A percentile compares a stretch with the other conserved stretches of the same genome.
These are phyloP conservation scores for Kewa caespitosa DNA, from an alignment of 179 eudicot genomes.

Conservation along the genomic window DNA sequence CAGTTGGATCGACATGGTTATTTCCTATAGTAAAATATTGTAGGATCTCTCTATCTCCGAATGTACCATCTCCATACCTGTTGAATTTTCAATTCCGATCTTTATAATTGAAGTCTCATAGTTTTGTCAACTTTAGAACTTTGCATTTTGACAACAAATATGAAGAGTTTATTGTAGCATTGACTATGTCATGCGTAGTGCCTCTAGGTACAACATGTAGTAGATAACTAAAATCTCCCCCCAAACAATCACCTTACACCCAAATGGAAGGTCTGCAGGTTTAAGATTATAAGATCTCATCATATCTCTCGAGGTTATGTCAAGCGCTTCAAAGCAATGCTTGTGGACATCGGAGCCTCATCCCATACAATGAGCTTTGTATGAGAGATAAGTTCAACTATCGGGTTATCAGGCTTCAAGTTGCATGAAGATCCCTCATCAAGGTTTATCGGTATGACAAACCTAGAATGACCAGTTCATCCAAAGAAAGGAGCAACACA, in stretches of 20 bases:
- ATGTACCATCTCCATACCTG: too few species aligned
- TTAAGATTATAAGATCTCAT: neutral
- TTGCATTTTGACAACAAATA: neutral
- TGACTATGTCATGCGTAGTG: neutral
- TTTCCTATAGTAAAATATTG: too few species aligned
- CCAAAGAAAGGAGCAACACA: too few species aligned
- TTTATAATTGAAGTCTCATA: neutral
- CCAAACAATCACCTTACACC: neutral
- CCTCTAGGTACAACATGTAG: conserved; percentile 4
- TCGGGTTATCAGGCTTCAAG: too few species aligned
- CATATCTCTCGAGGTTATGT: neutral
- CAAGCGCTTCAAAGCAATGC: neutral
- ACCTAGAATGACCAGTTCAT: too few species aligned
- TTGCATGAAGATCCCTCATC: too few species aligned
- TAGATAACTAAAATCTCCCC: neutral
- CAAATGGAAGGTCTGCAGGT: neutral
- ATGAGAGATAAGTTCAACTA: neutral
- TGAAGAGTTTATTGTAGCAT: neutral
- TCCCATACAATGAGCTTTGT: neutral
- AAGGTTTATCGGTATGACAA: too few species aligned
- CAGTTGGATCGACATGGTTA: too few species aligned
- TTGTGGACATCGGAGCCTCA: neutral
- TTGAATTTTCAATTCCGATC: too few species aligned
- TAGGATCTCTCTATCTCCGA: too few species aligned
- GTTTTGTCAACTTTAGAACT: too few species aligned